phyloP scores from a whole-genome alignment of 1,139 yeast species.

The Yamadazyma buinensis region DNA sequence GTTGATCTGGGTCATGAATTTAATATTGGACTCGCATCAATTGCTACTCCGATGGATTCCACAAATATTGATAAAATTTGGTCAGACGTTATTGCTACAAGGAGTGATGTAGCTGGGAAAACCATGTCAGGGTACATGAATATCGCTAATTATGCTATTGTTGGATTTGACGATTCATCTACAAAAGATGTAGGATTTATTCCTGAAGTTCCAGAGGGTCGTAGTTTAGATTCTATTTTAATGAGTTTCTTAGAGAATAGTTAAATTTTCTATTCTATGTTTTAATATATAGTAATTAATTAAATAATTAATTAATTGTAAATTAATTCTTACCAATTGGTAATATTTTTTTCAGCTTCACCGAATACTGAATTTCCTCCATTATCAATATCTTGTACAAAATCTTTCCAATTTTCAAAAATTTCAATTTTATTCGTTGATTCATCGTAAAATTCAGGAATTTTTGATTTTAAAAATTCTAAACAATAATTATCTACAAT shows the following conservation, averaged over 20 bases:
- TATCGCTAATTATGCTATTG: constrained; percentile 7
- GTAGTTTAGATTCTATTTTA: constrained; percentile 4
- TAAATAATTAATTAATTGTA: too few species aligned
- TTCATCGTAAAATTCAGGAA: constrained; percentile 52
- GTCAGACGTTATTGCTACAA: constrained; percentile 6
- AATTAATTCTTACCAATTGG: constrained; percentile 93
- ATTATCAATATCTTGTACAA: constrained; percentile 34
- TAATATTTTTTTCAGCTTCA: constrained; percentile 83
- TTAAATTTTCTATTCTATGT: background rate
- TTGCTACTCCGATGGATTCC: background rate
- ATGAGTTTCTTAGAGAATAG: constrained; percentile 6
- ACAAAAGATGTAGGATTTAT: background rate
- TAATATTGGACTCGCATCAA: background rate
- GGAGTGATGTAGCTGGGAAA: constrained; percentile 1
- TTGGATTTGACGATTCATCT: constrained; percentile 4
- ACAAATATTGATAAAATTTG: constrained; percentile 8
- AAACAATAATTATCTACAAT: constrained; percentile 70
- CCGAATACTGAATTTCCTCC: constrained; percentile 82
- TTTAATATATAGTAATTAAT: too few species aligned
- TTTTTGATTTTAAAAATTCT: constrained; percentile 54
- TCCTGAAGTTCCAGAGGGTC: background rate
- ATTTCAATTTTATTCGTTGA: constrained; percentile 42
- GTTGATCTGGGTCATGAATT: background rate
- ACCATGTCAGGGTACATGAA: background rate
- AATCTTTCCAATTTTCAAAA: constrained; percentile 50